These are phyloP conservation scores for Geotrichum ghanense DNA, from an alignment of 805 yeast species.

Conservation along the genomic window DNA sequence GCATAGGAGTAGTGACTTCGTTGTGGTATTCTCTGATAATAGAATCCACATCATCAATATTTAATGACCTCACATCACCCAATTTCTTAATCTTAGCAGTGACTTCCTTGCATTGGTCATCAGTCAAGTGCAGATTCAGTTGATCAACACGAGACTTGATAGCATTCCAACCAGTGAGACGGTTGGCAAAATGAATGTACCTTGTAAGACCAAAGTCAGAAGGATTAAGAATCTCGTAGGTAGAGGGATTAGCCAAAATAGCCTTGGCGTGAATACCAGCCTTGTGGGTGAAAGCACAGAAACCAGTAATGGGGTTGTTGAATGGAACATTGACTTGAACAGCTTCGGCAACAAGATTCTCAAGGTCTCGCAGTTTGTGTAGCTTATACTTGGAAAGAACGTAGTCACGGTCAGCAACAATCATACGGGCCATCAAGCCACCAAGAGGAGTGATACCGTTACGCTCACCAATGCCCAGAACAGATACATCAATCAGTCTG, in stretches of 20 bases:
- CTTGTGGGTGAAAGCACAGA: constrained; percentile 98
- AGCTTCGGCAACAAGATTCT: constrained; percentile 91
- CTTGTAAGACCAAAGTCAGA: constrained; percentile 91
- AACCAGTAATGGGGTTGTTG: constrained; percentile 97
- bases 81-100: constrained; percentile 85
- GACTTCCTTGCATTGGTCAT: constrained; percentile 90
- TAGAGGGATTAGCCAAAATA: constrained; percentile 93
- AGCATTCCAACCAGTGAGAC: constrained; percentile 98
- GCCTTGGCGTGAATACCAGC: constrained; percentile 99
- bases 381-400: constrained; percentile 89
- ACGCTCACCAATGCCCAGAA: constrained; percentile 96
- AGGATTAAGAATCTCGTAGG: constrained; percentile 95
- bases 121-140: constrained; percentile 78
- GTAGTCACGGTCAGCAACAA: constrained; percentile 95
- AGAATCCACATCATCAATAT: constrained; percentile 95
- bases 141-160: constrained; percentile 97
- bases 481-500: constrained; percentile 84
- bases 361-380: constrained; percentile 91
- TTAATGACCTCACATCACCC: constrained; percentile 90
- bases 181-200: constrained; percentile 95
- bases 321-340: constrained; percentile 96
- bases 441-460: constrained; percentile 97
- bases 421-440: constrained; percentile 98
- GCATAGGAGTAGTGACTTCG: constrained; percentile 31
- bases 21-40: constrained; percentile 91